phyloP scores from a whole-genome alignment of 2,329 filamentous ascomycete species.

The Colletotrichum kahawae region DNA sequence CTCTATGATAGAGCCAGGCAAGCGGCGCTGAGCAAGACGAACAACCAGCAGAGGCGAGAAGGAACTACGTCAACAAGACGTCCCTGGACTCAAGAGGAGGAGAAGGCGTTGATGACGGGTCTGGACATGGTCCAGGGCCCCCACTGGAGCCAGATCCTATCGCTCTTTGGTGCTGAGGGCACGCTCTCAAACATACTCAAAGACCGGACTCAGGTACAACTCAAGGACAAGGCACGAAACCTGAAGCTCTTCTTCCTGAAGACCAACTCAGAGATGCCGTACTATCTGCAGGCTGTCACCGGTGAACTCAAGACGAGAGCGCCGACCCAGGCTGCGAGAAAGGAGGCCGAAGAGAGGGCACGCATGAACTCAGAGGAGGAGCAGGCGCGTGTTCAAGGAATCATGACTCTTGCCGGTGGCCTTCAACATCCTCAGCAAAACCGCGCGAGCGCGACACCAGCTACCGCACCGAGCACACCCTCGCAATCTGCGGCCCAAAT shows the following conservation, averaged over 20 bases:
- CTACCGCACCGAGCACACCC: conserved; percentile 5
- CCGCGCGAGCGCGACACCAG: conserved; percentile 5
- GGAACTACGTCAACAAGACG: conserved; percentile 69
- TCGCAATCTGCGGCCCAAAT: conserved; percentile 14
- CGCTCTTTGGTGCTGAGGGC: conserved; percentile 80
- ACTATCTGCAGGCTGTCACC: conserved; percentile 85
- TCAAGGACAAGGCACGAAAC: conserved; percentile 92
- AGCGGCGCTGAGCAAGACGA: conserved; percentile 61
- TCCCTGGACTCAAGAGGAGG: conserved; percentile 88
- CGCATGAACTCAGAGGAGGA: conserved; percentile 64
- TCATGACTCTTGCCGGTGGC: conserved; percentile 59
- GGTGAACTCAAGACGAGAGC: conserved; percentile 88
- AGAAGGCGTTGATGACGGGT: conserved; percentile 87
- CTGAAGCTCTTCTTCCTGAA: conserved; percentile 92
- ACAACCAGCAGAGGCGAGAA: conserved; percentile 59
- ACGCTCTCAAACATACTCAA: conserved; percentile 83
- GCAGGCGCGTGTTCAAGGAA: conserved; percentile 64
- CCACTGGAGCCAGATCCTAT: conserved; percentile 91
- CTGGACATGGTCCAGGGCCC: conserved; percentile 88
- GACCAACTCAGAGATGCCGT: conserved; percentile 88
- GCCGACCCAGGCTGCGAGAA: conserved; percentile 73
- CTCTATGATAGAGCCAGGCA: conserved; percentile 65
- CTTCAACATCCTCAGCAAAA: conserved; percentile 39
- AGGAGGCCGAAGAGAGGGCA: conserved; percentile 69
- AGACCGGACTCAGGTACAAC: conserved; percentile 87